A percentile compares a stretch with the other conserved stretches of the same genome.
Conservation (phyloP, 139 green algal species). For the Axilococcus clingmanii region DNA sequence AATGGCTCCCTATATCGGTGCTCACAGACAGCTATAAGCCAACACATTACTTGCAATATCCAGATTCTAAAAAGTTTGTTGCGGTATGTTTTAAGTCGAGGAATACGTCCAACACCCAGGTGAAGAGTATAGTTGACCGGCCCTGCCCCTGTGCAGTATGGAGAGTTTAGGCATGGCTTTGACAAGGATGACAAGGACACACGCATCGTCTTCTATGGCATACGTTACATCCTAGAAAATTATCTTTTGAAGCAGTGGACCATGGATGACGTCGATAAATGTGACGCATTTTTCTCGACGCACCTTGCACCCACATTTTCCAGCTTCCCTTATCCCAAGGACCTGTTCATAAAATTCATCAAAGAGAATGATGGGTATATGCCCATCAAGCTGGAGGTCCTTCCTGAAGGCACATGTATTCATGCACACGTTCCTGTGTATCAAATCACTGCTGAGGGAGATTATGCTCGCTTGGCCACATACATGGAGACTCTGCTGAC, state of each 20-base stretch:
- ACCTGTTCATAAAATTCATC: conserved; percentile 76
- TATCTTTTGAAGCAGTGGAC: conserved; percentile 73
- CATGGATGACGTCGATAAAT: conserved; percentile 61
- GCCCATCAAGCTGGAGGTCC: conserved; percentile 71
- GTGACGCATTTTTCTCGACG: conserved; percentile 67
- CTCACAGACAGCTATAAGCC: conserved; percentile 77
- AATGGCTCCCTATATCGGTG: conserved; percentile 54
- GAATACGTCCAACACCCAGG: neutral
- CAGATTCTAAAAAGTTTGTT: conserved; percentile 58
- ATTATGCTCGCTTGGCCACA: conserved; percentile 72
- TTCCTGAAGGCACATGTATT: conserved; percentile 70
- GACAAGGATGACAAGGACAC: conserved; percentile 66
- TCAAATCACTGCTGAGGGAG: conserved; percentile 38
- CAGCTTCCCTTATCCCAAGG: conserved; percentile 63
- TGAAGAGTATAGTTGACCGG: neutral
- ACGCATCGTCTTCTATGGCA: conserved; percentile 61
- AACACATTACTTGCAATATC: conserved; percentile 72
- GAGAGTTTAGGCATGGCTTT: conserved; percentile 72
- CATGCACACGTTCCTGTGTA: conserved; percentile 70
- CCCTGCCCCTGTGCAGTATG: conserved; percentile 51
- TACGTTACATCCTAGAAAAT: conserved; percentile 76
- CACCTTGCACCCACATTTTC: conserved; percentile 55
- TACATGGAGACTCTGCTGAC: conserved; percentile 83
- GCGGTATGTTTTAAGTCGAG: conserved; percentile 41
- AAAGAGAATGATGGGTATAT: conserved; percentile 79